A percentile compares a stretch with the other conserved stretches of the same genome.
Conservation (phyloP, 108 stramenopile species). For the Skeletonema marinoi region DNA sequence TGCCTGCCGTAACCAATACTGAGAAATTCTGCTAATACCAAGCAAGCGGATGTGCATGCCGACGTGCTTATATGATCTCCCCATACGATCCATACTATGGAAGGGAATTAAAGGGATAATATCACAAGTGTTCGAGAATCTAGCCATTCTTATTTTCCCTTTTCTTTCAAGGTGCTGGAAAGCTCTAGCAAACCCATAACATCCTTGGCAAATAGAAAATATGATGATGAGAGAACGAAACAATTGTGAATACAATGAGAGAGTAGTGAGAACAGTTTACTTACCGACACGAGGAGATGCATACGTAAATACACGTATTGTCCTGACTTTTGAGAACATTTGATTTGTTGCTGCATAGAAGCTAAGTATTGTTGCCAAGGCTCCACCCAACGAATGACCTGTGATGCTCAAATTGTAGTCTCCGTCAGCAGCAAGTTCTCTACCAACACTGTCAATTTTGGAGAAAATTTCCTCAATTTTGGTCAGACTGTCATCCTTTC, state of each 20-base stretch:
- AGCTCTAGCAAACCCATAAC: constrained; percentile 8
- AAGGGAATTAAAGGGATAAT: constrained; percentile 17
- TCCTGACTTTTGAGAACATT: constrained; percentile 9
- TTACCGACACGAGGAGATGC: constrained; percentile 23
- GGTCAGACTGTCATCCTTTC: constrained; percentile 7
- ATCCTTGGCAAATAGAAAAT: background rate
- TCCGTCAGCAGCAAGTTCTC: constrained; percentile 8
- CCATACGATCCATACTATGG: constrained; percentile 6
- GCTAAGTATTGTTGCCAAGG: constrained; percentile 14
- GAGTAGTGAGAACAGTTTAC: background rate
- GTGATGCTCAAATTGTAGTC: constrained; percentile 23
- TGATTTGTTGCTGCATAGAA: constrained; percentile 17
- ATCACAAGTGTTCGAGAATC: constrained; percentile 20
- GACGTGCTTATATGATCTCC: constrained; percentile 15
- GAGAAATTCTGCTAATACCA: constrained; percentile 9
- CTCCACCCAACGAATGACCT: constrained; percentile 21
- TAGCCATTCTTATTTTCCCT: constrained; percentile 17
- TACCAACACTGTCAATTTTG: constrained; percentile 14
- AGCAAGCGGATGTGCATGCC: constrained; percentile 22
- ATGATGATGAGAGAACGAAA: background rate
- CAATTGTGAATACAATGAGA: background rate
- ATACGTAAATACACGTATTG: constrained; percentile 17
- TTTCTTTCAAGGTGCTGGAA: constrained; percentile 25
- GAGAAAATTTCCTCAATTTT: constrained; percentile 25
- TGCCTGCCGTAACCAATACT: constrained; percentile 22